Evolutionary conservation across 106 monocot species (phyloP).

Genomic region (Narthecium ossifragum): DNA sequence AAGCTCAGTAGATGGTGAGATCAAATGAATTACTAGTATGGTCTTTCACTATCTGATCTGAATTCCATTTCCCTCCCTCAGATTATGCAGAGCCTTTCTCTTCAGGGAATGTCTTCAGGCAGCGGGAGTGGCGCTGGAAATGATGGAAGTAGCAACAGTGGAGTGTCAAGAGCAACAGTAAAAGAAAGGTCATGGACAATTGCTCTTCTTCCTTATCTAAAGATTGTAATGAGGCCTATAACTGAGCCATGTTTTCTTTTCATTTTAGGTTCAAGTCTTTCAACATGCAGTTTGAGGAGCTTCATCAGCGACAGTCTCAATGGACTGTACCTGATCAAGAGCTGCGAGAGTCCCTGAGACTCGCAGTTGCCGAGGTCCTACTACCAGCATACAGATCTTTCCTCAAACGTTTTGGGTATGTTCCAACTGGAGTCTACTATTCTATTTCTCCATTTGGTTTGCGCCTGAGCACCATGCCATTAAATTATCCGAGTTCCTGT

Average conservation of each 20-base stretch:
- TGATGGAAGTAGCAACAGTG: constrained; percentile 21
- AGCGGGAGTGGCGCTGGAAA: constrained; percentile 9
- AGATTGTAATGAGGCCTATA: no score
- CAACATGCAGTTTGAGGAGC: constrained; percentile 45
- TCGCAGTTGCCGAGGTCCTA: constrained; percentile 58
- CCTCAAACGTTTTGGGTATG: constrained; percentile 58
- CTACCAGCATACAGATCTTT: constrained; percentile 70
- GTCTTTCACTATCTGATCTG: no score
- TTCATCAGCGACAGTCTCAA: constrained; percentile 40
- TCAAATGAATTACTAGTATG: no score
- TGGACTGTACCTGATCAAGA: constrained; percentile 57
- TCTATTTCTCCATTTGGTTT: no score
- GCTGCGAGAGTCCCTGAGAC: constrained; percentile 56
- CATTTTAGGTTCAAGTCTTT: constrained; percentile 54
- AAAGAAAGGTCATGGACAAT: constrained; percentile 36
- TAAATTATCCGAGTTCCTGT: no score
- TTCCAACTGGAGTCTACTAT: neutral
- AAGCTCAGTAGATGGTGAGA: no score
- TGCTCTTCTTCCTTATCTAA: no score
- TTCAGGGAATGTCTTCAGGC: constrained; percentile 17
- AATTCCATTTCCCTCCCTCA: constrained; percentile 4
- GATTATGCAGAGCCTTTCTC: constrained; percentile 40
- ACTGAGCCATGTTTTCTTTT: no score
- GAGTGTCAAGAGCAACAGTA: constrained; percentile 35
- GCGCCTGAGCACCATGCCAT: no score